Base-by-base conservation (phyloP, 2,329 filamentous ascomycete species). In the Bipolaris bicolor region DNA sequence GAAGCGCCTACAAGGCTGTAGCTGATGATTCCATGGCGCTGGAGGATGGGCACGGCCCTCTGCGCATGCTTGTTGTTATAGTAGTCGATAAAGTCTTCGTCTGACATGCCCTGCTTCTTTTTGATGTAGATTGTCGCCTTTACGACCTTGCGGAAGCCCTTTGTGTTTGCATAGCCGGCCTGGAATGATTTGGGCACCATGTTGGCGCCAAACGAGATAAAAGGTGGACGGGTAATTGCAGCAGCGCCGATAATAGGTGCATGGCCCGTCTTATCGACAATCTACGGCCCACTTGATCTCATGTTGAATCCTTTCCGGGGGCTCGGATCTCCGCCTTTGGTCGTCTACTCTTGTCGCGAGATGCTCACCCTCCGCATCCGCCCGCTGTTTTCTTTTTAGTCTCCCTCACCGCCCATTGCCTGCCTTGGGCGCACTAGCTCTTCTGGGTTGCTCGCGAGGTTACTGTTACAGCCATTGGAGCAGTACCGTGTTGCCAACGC, bases 51-150 rank as follows among this genome's bases (percentile, higher is more conserved):
- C 15, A 79, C 77, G 5, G 79, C 79, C 55, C 75, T 69, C 52
- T 79, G 76, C 7, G 79, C 78, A 58, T 81, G 79, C 29, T 74
- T 72, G 62, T 76, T 72, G 63, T 80, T 81, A 73, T 81, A 81
- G 58, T 80, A 78, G 29, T 77, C 66, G 58, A 81, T 75, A 60
- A 81, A 81, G 52, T 74, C 78, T 5, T 63, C 75, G 60, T 81
- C 79, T 43, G 72, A 77, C 70, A 81, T 76, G 64, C 74, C 78
- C 7, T 77, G 69, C 56, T 80, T 80, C 69, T 81, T 81, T 65
- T 80, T 80, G 47, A 81, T 73, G 51, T 80, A 66, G 37, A 81
- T 77, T 11, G 78, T 79, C 39, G 72, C 78, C 66, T 81, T 81
- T 60, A 79, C 76, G 22, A 81, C 78, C 62, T 80, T 81, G 53